Evolutionary conservation across 2,329 filamentous ascomycete species (phyloP).

Genomic region (Alternaria brassicicola): DNA sequence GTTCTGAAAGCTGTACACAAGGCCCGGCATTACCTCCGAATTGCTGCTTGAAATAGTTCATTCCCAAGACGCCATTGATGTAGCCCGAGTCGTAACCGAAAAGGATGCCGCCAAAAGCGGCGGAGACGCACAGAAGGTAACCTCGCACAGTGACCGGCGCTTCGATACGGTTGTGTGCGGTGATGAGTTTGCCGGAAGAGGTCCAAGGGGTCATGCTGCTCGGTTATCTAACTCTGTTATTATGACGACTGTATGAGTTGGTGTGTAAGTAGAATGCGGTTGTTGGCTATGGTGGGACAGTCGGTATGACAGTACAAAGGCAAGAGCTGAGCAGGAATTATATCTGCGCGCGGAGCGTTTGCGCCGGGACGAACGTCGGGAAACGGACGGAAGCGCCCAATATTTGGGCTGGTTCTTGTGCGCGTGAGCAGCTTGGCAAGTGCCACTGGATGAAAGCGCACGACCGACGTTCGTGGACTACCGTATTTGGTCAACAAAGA

Average conservation of each 20-base stretch:
- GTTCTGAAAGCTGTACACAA: not conserved
- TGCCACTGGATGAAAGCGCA: not conserved
- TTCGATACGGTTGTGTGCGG: conserved; percentile 60
- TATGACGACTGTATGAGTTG: not conserved
- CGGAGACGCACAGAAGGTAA: conserved; percentile 55
- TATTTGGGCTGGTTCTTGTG: not conserved
- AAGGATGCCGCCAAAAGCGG: conserved; percentile 66
- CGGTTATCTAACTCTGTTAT: conserved; percentile 7
- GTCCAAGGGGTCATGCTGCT: conserved; percentile 35
- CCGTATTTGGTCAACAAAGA: conserved; percentile 9
- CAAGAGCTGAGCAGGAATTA: not conserved
- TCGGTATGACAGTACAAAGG: not conserved
- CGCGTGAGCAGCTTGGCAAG: not conserved
- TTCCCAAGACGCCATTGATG: conserved; percentile 68
- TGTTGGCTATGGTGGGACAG: not conserved
- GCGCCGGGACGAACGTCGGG: not conserved
- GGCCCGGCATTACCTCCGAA: conserved; percentile 48
- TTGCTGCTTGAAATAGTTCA: conserved; percentile 46
- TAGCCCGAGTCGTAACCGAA: conserved; percentile 82
- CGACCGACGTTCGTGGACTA: not conserved
- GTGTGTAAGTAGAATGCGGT: not conserved
- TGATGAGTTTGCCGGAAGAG: conserved; percentile 21
- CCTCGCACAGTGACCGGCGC: conserved; percentile 56
- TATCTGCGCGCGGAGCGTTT: conserved; percentile 5
- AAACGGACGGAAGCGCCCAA: conserved; percentile 7